These are phyloP conservation scores for Globisporangium sylvaticum DNA, from an alignment of 352 stramenopile genomes.

Conservation along the genomic window DNA sequence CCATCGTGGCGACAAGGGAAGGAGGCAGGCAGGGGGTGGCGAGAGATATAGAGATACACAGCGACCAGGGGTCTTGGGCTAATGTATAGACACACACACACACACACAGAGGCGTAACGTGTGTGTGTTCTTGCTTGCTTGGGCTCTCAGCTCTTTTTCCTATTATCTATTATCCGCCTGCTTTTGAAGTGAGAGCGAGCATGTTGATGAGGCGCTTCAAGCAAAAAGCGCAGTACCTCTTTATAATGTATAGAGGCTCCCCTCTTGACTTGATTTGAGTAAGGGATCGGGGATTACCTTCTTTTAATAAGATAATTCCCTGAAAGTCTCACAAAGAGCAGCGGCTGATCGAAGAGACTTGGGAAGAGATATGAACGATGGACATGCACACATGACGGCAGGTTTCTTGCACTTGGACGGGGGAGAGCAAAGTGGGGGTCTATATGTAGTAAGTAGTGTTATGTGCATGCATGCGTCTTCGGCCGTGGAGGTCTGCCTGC, in stretches of 20 bases:
- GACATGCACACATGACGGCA: not conserved
- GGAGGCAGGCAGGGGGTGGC: not conserved
- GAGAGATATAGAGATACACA: not conserved
- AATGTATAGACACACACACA: not conserved
- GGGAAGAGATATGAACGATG: not conserved
- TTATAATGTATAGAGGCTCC: not conserved
- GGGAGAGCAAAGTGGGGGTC: not conserved
- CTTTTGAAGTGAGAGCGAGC: not conserved
- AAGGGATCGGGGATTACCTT: not conserved
- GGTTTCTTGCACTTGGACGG: no score
- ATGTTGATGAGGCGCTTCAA: slow-evolving; percentile 3
- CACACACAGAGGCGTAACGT: not conserved
- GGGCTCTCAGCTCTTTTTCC: not conserved
- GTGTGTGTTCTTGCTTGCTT: not conserved
- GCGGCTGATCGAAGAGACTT: not conserved
- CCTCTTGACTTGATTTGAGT: not conserved
- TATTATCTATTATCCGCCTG: not conserved
- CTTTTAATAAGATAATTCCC: no score
- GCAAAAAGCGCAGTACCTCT: not conserved
- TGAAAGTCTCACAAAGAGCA: no score
- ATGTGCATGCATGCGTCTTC: not conserved
- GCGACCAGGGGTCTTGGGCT: not conserved
- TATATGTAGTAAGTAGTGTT: slow-evolving; percentile 6
- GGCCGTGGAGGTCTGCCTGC: not conserved
- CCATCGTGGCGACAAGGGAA: slow-evolving; percentile 22